Percentiles rank a stretch among this genome's conserved stretches.
Evolutionary conservation across 2,329 filamentous ascomycete genomes (phyloP).

Genomic region (Xylariaceae sp.): DNA sequence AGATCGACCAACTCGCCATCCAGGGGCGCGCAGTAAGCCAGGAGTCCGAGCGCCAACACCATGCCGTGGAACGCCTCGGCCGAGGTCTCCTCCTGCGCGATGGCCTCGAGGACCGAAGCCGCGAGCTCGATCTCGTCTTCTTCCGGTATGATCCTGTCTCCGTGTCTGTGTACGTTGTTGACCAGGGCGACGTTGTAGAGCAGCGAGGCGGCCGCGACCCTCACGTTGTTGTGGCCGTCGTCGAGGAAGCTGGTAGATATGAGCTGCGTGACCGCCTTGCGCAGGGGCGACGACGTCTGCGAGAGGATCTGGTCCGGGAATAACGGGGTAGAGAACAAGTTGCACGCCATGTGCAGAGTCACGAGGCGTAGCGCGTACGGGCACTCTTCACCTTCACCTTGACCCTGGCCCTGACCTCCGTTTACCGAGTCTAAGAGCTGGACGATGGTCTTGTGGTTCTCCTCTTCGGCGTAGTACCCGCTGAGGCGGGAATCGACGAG

Average conservation of each 20-base stretch:
- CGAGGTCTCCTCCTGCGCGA: constrained; percentile 53
- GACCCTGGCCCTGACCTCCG: too few species aligned
- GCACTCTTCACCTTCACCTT: constrained; percentile 49
- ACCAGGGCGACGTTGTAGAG: constrained; percentile 75
- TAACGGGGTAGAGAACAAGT: constrained; percentile 71
- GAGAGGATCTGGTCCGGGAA: constrained; percentile 60
- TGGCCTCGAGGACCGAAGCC: constrained; percentile 73
- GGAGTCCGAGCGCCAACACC: constrained; percentile 67
- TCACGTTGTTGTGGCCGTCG: constrained; percentile 63
- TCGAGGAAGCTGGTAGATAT: constrained; percentile 77
- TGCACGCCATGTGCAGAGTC: constrained; percentile 76
- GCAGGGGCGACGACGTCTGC: constrained; percentile 44
- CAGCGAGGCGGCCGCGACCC: constrained; percentile 76
- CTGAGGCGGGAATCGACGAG: constrained; percentile 74
- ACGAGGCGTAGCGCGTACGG: constrained; percentile 82
- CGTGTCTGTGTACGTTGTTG: constrained; percentile 61
- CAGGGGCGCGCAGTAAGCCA: constrained; percentile 64
- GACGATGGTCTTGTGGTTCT: constrained; percentile 55
- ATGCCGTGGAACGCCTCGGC: constrained; percentile 71
- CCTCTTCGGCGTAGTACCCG: constrained; percentile 76
- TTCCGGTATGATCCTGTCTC: constrained; percentile 56
- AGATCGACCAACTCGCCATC: constrained; percentile 76
- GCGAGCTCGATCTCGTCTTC: constrained; percentile 74
- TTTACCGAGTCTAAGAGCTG: constrained; percentile 58
- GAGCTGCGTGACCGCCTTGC: constrained; percentile 58